Percentiles rank a stretch among this genome's conserved stretches.
These are phyloP conservation scores for Lichina pygmaea DNA, from an alignment of 495 filamentous ascomycete genomes.

Conservation along the genomic window DNA sequence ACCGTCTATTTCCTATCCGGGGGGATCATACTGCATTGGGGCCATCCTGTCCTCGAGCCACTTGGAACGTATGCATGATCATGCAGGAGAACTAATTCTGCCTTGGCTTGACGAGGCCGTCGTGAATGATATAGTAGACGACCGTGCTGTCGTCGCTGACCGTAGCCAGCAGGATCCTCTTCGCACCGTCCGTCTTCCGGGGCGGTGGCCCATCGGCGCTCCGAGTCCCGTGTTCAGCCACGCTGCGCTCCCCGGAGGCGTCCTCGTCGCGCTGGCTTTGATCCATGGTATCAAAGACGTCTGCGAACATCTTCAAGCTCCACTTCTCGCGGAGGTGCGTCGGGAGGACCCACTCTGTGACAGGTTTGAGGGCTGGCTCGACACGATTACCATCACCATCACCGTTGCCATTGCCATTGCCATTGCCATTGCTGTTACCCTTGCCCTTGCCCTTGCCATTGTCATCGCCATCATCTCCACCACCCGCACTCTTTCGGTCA, in stretches of 20 bases:
- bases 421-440: conserved; percentile 2
- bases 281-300: conserved; percentile 39
- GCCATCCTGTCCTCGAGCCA: too few relatives aligned
- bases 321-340: conserved; percentile 57
- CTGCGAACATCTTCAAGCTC: conserved; percentile 47
- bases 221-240: conserved; percentile 11
- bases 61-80: neutral
- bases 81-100: conserved; percentile 37
- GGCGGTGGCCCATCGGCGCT: conserved; percentile 5
- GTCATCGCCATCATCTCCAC: conserved; percentile 13
- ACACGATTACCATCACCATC: conserved; percentile 20
- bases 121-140: conserved; percentile 84
- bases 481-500: conserved; percentile 7
- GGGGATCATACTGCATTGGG: too few relatives aligned
- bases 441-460: conserved; percentile 11
- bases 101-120: conserved; percentile 84
- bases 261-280: conserved; percentile 5
- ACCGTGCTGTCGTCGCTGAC: conserved; percentile 76
- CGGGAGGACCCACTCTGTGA: conserved; percentile 60
- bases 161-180: conserved; percentile 59
- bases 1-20: too few relatives aligned
- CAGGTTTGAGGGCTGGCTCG: conserved; percentile 13
- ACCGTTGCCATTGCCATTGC: too few relatives aligned
- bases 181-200: conserved; percentile 14
- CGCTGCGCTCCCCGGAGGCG: neutral